phyloP scores from a whole-genome alignment of 768 basidiomycete species.

The Scleroderma bovista region DNA sequence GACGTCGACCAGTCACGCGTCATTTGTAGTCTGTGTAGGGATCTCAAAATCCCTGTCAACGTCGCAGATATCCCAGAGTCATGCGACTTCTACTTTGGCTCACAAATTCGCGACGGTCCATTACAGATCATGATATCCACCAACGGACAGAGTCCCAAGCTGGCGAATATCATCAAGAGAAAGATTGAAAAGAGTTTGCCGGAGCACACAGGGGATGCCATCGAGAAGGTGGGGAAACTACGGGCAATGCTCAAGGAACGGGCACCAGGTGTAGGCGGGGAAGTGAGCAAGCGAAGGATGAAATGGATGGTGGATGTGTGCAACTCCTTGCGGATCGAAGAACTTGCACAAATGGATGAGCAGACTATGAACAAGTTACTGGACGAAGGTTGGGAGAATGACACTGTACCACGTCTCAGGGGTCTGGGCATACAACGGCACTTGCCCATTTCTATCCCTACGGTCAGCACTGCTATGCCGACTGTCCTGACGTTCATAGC shows the following conservation, averaged over 20 bases:
- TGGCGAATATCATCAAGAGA: constrained; percentile 78
- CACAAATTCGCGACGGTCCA: constrained; percentile 84
- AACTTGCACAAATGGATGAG: constrained; percentile 68
- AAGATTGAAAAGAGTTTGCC: constrained; percentile 66
- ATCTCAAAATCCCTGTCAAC: constrained; percentile 78
- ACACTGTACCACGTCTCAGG: constrained; percentile 39
- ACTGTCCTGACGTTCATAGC: constrained; percentile 35
- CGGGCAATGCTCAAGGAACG: constrained; percentile 67
- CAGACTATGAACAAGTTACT: constrained; percentile 58
- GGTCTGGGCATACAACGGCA: constrained; percentile 33
- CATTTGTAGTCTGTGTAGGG: constrained; percentile 69
- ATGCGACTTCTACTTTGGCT: constrained; percentile 99
- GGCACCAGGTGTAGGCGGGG: constrained; percentile 80
- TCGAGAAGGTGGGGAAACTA: constrained; percentile 73
- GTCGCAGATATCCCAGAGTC: constrained; percentile 93
- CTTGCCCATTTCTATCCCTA: constrained; percentile 1
- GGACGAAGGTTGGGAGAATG: constrained; percentile 82
- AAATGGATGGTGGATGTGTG: constrained; percentile 88
- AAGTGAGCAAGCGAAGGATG: constrained; percentile 76
- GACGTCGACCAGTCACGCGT: constrained; percentile 63
- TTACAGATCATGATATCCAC: constrained; percentile 96
- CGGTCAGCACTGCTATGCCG: constrained; percentile 19
- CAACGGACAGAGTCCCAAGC: constrained; percentile 85
- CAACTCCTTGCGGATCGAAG: constrained; percentile 79
- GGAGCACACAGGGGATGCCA: constrained; percentile 66